Evolutionary conservation across 1,139 yeast genomes (phyloP).

Genomic region (Suhomyces coccinellae): DNA sequence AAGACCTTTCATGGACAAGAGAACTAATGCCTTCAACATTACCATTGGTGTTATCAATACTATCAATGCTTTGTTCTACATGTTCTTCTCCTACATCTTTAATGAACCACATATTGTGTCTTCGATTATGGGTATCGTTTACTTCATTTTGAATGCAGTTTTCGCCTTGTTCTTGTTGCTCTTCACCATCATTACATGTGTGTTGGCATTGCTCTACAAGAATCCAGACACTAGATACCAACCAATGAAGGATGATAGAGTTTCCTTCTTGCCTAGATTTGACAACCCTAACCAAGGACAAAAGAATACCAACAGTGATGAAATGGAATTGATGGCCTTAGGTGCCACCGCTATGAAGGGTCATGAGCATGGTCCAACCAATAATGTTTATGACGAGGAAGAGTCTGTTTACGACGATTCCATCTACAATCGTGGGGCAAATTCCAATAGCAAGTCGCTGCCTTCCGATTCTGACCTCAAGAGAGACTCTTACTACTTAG

Average conservation of each 20-base stretch:
- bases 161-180: slow-evolving; percentile 81
- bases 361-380: slow-evolving; percentile 50
- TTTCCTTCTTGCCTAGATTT: slow-evolving; percentile 71
- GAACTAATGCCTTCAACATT: slow-evolving; percentile 90
- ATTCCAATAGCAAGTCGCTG: slow-evolving; percentile 10
- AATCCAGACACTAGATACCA: slow-evolving; percentile 95
- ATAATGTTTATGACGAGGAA: slow-evolving; percentile 29
- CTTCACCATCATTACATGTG: slow-evolving; percentile 84
- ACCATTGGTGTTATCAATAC: slow-evolving; percentile 77
- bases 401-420: slow-evolving; percentile 38
- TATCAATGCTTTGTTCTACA: slow-evolving; percentile 78
- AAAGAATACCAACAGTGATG: slow-evolving; percentile 43
- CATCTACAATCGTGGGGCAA: slow-evolving; percentile 11
- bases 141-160: slow-evolving; percentile 84
- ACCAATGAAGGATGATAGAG: slow-evolving; percentile 96
- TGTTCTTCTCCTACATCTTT: slow-evolving; percentile 86
- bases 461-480: slow-evolving; percentile 19
- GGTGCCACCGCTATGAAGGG: slow-evolving; percentile 89
- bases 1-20: slow-evolving; percentile 91
- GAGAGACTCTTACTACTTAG: slow-evolving; percentile 36
- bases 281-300: slow-evolving; percentile 51
- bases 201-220: slow-evolving; percentile 78
- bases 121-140: slow-evolving; percentile 90
- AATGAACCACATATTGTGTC: slow-evolving; percentile 83
- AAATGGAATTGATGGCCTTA: slow-evolving; percentile 80